Conservation (phyloP, 306 rosid species). For the Malus orientalis region DNA sequence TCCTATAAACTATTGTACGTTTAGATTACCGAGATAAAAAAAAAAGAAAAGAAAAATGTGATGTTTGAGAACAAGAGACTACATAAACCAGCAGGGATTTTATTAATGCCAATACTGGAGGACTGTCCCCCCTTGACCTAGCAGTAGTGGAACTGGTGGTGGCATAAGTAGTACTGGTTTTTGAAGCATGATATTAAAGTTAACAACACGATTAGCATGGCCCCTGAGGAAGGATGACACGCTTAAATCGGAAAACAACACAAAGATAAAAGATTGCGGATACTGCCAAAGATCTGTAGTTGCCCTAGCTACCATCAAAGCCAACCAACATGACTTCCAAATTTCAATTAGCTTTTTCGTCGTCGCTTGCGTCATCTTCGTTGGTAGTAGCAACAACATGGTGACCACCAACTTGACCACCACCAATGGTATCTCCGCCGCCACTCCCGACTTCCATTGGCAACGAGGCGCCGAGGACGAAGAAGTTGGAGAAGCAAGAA, state of each 20-base stretch:
- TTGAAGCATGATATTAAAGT: neutral
- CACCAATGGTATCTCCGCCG: neutral
- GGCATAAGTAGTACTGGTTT: neutral
- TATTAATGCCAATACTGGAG: neutral
- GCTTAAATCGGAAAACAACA: too few species aligned
- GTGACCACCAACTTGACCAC: neutral
- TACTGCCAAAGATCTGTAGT: constrained; percentile 28
- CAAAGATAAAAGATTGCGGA: neutral
- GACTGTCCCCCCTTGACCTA: neutral
- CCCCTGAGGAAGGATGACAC: too few species aligned
- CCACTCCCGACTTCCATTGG: neutral
- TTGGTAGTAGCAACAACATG: neutral
- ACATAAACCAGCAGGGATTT: neutral
- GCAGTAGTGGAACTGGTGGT: neutral
- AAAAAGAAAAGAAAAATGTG: neutral
- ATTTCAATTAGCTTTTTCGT: neutral
- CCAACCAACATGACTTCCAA: neutral
- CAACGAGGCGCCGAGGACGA: neutral
- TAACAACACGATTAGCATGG: too few species aligned
- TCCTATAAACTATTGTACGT: too few species aligned
- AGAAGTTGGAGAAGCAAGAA: neutral
- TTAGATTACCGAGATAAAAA: neutral
- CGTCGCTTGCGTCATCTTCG: neutral
- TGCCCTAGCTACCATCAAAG: constrained; percentile 12
- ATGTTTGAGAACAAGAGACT: neutral